Evolutionary conservation across 768 basidiomycete species (phyloP), one percentile per base, ranked within the genome.

Genomic region (Mycena latifolia): DNA sequence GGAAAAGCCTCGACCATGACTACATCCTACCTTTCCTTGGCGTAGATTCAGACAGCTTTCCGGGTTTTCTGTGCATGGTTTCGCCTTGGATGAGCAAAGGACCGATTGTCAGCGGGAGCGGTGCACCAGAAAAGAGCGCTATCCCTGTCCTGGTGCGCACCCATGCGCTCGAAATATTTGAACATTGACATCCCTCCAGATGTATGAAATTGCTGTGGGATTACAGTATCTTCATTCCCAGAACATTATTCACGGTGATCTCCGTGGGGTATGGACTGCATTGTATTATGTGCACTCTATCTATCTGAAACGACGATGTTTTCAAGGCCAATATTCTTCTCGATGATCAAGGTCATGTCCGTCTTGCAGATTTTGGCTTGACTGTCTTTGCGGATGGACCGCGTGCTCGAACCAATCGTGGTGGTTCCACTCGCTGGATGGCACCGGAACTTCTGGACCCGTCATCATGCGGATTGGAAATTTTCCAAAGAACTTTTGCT

Each of bases 161-260:
- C 4, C 4, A 3, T 11, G n/a, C 22, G 2, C 18, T 17, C 20
- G 31, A 2, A 9, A 7, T 27, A 22, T 52, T 15, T 22, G 25
- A n/a, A 55, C 4, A 20, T 37, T 31, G 22, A 27, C 24, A 15
- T 25, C 29, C 17, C 25, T 20, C 10, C 48, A 81, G 81, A 70
- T 81, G 28, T 47, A 75, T 50, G 81, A 81, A 48, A 71, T 80
- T n/a, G 76, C 74, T 27, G 57, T 75, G 9, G 80, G 81, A 15
- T 29, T 65, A 43, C 63, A 65, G 20, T 81, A 82, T 55, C 61
- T 81, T 48, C 80, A 82, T 55, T 74, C 71, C 20, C 53, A 66
- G 22, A 45, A 66, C 17, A 65, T 73, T 3, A 60, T 73, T 4
- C 75, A 74, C 27, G 75, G 71, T 0, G 75, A 76, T 61, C 65